A percentile compares a stretch with the other conserved stretches of the same genome.
These are phyloP conservation scores for Sambucus nigra DNA, from an alignment of 129 eudicot genomes.

Conservation along the genomic window DNA sequence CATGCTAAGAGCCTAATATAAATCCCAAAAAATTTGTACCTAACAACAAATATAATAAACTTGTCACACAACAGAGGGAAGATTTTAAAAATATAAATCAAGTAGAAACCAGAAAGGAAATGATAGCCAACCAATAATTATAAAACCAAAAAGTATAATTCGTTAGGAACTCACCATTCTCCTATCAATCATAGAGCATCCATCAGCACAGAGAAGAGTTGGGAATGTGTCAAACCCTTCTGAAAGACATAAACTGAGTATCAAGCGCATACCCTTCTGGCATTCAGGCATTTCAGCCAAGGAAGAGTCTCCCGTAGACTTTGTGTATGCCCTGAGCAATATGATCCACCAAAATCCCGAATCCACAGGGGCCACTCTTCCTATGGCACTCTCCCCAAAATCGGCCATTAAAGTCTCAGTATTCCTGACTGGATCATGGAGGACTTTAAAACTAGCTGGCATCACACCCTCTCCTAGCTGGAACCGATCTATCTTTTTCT, in stretches of 20 bases:
- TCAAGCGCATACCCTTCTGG: conserved; percentile 90
- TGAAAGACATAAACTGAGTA: conserved; percentile 85
- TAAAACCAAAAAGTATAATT: background rate
- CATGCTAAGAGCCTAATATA: too few relatives aligned
- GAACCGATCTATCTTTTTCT: conserved; percentile 83
- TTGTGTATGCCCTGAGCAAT: conserved; percentile 86
- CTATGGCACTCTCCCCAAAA: conserved; percentile 96
- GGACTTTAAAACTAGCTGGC: conserved; percentile 98
- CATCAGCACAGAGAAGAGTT: conserved; percentile 96
- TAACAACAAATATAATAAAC: too few relatives aligned
- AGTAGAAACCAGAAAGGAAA: background rate
- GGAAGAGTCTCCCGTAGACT: conserved; percentile 80
- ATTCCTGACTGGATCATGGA: conserved; percentile 76
- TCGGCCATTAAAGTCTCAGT: conserved; percentile 82
- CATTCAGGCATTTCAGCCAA: conserved; percentile 88
- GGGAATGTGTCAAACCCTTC: conserved; percentile 98
- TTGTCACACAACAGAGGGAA: too few relatives aligned
- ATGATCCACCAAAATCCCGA: conserved; percentile 99
- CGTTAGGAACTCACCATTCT: conserved; percentile 60
- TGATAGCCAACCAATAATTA: background rate
- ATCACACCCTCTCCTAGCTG: conserved; percentile 93
- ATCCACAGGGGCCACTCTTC: conserved; percentile 95
- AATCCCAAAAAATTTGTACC: too few relatives aligned
- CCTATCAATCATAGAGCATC: conserved; percentile 98
- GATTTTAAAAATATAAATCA: background rate